Evolutionary conservation across 768 basidiomycete species (phyloP).

Genomic region (Mycena pura): DNA sequence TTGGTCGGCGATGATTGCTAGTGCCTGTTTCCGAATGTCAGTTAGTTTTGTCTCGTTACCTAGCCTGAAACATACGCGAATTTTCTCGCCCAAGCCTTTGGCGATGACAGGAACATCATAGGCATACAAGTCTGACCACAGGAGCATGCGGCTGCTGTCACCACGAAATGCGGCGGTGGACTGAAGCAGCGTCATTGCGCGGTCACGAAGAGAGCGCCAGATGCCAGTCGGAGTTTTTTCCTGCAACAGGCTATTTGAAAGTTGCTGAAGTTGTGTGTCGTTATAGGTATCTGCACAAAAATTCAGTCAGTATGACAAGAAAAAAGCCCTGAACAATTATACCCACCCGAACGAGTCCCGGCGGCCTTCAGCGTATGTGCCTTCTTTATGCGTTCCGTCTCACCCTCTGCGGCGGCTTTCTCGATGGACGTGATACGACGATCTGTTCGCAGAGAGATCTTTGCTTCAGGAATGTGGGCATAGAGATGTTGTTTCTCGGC

Average conservation of each 20-base stretch:
- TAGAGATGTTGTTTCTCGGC: slow-evolving; percentile 16
- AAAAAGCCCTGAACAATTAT: neutral
- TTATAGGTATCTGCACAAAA: neutral
- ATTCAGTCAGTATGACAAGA: neutral
- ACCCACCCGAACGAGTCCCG: neutral
- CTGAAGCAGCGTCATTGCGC: slow-evolving; percentile 28
- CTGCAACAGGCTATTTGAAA: neutral
- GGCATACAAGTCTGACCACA: slow-evolving; percentile 26
- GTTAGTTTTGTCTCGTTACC: neutral
- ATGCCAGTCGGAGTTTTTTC: neutral
- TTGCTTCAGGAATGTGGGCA: neutral
- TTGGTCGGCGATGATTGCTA: slow-evolving; percentile 35
- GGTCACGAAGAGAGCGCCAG: slow-evolving; percentile 18
- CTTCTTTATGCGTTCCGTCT: slow-evolving; percentile 4
- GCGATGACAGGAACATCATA: slow-evolving; percentile 13
- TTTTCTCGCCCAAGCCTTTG: neutral
- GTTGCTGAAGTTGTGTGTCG: neutral
- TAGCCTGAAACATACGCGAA: neutral
- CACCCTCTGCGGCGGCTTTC: neutral
- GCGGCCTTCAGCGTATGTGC: slow-evolving; percentile 23
- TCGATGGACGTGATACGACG: slow-evolving; percentile 14
- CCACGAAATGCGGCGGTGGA: slow-evolving; percentile 29
- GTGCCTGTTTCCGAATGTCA: slow-evolving; percentile 27
- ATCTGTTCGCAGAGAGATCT: slow-evolving; percentile 10
- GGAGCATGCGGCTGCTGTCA: slow-evolving; percentile 18